Evolutionary conservation across 2,329 filamentous ascomycete genomes (phyloP).

Genomic region (Dactylonectria estremocensis): DNA sequence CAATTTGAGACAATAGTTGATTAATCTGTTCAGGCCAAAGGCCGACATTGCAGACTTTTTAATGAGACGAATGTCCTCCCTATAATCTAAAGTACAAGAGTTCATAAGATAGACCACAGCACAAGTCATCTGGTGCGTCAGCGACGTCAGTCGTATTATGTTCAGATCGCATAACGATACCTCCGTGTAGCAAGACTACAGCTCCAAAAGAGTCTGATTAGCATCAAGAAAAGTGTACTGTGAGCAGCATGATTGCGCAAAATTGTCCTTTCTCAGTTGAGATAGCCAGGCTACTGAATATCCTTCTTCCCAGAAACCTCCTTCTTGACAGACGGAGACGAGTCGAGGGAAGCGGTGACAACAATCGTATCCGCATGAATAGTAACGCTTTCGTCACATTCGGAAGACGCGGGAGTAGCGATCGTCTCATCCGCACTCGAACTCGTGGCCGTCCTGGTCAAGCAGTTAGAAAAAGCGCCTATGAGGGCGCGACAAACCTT

Average conservation of each 20-base stretch:
- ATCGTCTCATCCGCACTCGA: conserved; percentile 58
- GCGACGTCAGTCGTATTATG: conserved; percentile 57
- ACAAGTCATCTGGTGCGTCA: conserved; percentile 52
- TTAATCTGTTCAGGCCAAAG: conserved; percentile 41
- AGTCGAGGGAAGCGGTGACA: conserved; percentile 60
- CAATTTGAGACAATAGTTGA: conserved; percentile 36
- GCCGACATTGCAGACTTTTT: conserved; percentile 41
- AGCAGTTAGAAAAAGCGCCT: conserved; percentile 53
- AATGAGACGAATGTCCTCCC: conserved; percentile 45
- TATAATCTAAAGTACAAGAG: conserved; percentile 60
- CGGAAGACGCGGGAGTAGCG: conserved; percentile 60
- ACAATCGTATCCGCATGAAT: conserved; percentile 66
- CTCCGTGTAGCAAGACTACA: conserved; percentile 39
- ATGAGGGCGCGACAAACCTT: conserved; percentile 45
- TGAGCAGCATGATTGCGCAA: conserved; percentile 10
- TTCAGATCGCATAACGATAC: conserved; percentile 51
- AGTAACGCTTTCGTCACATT: conserved; percentile 69
- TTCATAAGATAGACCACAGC: conserved; percentile 52
- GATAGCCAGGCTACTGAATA: conserved; percentile 33
- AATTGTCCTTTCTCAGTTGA: conserved; percentile 7
- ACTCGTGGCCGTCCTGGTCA: conserved; percentile 56
- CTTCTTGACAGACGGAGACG: conserved; percentile 64
- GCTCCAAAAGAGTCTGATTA: conserved; percentile 38
- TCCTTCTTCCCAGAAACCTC: conserved; percentile 53
- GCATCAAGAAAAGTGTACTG: conserved; percentile 27